Evolutionary conservation across 805 yeast species (phyloP).

Genomic region (Wickerhamiella allomyrinae): DNA sequence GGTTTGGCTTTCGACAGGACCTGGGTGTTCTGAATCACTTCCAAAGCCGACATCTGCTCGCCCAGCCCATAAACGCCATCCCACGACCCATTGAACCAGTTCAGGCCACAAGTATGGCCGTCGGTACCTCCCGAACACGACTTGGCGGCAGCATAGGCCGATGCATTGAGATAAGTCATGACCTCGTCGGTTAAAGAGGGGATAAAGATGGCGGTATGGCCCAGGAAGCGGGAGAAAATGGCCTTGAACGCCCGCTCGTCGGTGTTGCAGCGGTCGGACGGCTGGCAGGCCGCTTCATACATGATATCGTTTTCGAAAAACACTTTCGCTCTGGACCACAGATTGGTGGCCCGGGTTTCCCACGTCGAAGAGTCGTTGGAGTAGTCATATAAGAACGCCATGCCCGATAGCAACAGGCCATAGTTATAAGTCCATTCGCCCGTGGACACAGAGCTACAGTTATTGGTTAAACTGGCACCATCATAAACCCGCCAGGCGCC

Average conservation of each 20-base stretch:
- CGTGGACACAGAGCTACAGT: conserved; percentile 37
- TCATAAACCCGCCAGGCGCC: conserved; percentile 40
- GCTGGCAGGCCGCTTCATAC: conserved; percentile 65
- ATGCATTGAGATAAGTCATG: conserved; percentile 32
- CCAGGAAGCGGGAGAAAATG: conserved; percentile 49
- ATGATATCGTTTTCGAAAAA: conserved; percentile 42
- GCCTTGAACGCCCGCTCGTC: conserved; percentile 70
- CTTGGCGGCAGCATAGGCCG: conserved; percentile 58
- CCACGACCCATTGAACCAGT: conserved; percentile 51
- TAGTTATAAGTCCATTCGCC: conserved; percentile 66
- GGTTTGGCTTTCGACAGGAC: conserved; percentile 37
- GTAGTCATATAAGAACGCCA: conserved; percentile 52
- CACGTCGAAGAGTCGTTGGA: conserved; percentile 43
- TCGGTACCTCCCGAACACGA: conserved; percentile 74
- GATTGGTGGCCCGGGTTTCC: conserved; percentile 37
- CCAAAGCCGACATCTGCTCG: conserved; percentile 71
- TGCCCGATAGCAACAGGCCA: conserved; percentile 53
- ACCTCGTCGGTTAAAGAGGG: conserved; percentile 40
- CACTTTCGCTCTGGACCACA: conserved; percentile 33
- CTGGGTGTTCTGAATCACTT: conserved; percentile 37
- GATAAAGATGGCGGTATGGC: conserved; percentile 45
- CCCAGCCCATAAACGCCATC: conserved; percentile 67
- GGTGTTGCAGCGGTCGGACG: conserved; percentile 40
- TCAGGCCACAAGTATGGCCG: conserved; percentile 66
- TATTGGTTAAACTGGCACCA: conserved; percentile 40